Evolutionary conservation across 352 stramenopile species (phyloP).

Genomic region (Paralagenidium karlingii): DNA sequence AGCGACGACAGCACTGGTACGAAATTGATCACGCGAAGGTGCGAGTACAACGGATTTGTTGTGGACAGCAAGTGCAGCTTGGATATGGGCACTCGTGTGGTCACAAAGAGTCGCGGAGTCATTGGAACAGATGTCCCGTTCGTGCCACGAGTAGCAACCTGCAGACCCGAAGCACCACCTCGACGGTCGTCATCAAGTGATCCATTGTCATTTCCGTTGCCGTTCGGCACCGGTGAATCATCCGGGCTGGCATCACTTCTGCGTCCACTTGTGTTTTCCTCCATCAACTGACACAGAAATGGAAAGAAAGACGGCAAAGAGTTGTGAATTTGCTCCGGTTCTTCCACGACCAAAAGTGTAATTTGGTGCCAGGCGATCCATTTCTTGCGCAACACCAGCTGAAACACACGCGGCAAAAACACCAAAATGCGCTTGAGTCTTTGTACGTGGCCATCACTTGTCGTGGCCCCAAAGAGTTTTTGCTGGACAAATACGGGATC

Average conservation of each 20-base stretch:
- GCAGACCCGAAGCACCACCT: too few species aligned
- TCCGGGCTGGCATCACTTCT: neutral
- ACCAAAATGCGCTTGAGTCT: slow-evolving; percentile 19
- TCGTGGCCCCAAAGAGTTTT: slow-evolving; percentile 12
- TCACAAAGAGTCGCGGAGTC: slow-evolving; percentile 25
- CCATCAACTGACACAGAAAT: slow-evolving; percentile 14
- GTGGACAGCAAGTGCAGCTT: slow-evolving; percentile 27
- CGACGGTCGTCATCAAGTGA: too few species aligned
- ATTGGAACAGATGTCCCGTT: too few species aligned
- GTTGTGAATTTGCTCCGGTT: slow-evolving; percentile 46
- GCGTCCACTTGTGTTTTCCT: slow-evolving; percentile 3
- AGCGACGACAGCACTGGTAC: slow-evolving; percentile 20
- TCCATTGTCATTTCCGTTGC: too few species aligned
- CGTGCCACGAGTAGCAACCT: too few species aligned
- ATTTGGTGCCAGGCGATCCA: slow-evolving; percentile 15
- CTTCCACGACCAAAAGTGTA: slow-evolving; percentile 41
- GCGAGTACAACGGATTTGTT: slow-evolving; percentile 38
- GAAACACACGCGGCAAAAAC: slow-evolving; percentile 30
- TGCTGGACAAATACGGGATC: neutral
- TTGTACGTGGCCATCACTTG: slow-evolving; percentile 3
- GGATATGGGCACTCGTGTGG: slow-evolving; percentile 31
- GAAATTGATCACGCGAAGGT: slow-evolving; percentile 52
- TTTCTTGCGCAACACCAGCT: slow-evolving; percentile 19
- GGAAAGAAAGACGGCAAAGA: slow-evolving; percentile 46
- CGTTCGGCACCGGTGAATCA: neutral